Base-by-base conservation (phyloP, 495 filamentous ascomycete genomes). In the Talaromyces stipitatus region DNA sequence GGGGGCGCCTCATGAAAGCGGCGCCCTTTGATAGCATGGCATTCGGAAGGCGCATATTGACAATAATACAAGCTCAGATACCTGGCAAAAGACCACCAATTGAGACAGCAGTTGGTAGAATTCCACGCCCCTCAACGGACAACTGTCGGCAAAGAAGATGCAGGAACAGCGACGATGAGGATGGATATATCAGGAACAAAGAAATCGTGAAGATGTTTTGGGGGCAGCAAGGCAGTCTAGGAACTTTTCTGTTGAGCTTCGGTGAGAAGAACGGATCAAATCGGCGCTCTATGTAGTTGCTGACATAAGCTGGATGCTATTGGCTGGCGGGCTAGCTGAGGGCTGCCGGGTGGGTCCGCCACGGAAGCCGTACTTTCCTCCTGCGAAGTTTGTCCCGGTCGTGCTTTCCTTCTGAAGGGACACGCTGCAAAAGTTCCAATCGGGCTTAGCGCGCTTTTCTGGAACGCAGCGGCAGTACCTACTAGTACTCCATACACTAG, bases 221-320 rank as follows among this genome's bases (percentile, higher is more conserved):
- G 58, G 57, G 58, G 55, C 41, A 58, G 60, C 23, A 36, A 28
- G 32, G 22, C 16, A 11, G 60, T 60, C 59, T 41, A 64, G 66
- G 67, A 75, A 75, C 67, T 73, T 76, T 77, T 74, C 69, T 73
- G 71, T 77, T 75, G 70, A 72, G 72, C 63, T 57, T 61, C 71
- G 71, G 71, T 73, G 71, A 73, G 65, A 52, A 58, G 33, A 58
- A 58, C 56, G 56, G 56, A 52, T 54, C 45, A 58, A 58, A 36
- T 28, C 56, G 56, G 56, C 32, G 32, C 18, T 27, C 22, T 10
- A 51, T 29, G 16, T 27, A 10, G 24, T 14, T 18, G 48, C 24
- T 51, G 48, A 51, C 48, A 51, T 51, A 51, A 51, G 48, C 54
- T 0, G 23, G 1, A 2, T 18, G 9, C 27, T n/a, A 46, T 45